Percentiles rank a stretch among this genome's conserved stretches.
These are phyloP conservation scores for Xylaria sp. DNA, from an alignment of 2,329 filamentous ascomycete genomes.

Conservation along the genomic window DNA sequence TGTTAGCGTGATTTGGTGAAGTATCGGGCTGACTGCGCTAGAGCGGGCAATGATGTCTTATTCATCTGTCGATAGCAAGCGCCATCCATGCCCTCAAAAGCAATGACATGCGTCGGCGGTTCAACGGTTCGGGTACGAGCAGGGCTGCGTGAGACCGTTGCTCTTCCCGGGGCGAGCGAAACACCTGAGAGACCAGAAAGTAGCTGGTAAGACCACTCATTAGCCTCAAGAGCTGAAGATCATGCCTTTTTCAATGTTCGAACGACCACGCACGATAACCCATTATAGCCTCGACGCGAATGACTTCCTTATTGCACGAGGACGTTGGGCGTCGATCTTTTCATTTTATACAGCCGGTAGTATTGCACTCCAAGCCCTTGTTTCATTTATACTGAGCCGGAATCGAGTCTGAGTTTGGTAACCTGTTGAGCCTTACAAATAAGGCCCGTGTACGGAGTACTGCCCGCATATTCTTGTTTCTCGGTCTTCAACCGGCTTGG, in stretches of 20 bases:
- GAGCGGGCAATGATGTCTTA: conserved; percentile 12
- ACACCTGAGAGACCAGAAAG: conserved; percentile 13
- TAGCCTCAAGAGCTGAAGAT: conserved; percentile 30
- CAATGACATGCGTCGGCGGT: conserved; percentile 14
- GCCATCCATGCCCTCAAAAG: not conserved
- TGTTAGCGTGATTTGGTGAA: conserved; percentile 32
- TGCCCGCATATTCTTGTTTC: conserved; percentile 18
- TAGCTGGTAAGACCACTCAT: conserved; percentile 21
- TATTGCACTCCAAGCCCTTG: conserved; percentile 14
- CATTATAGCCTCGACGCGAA: conserved; percentile 11
- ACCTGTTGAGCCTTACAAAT: conserved; percentile 5
- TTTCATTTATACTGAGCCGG: conserved; percentile 30
- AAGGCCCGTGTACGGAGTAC: not conserved
- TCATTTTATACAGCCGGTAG: conserved; percentile 17
- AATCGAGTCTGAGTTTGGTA: conserved; percentile 2
- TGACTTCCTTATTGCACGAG: conserved; percentile 7
- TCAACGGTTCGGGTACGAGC: not conserved
- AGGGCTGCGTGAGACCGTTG: conserved; percentile 10
- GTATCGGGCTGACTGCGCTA: conserved; percentile 24
- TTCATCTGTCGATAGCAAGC: conserved; percentile 16
- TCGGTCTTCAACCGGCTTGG: conserved; percentile 38
- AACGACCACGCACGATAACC: conserved; percentile 6
- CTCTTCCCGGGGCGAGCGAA: conserved; percentile 14
- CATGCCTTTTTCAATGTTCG: conserved; percentile 24
- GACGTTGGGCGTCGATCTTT: conserved; percentile 24